Percentiles rank a stretch among this genome's conserved stretches.
Conservation (phyloP, 164 flowering plant genomes). For the Vitis riparia region DNA sequence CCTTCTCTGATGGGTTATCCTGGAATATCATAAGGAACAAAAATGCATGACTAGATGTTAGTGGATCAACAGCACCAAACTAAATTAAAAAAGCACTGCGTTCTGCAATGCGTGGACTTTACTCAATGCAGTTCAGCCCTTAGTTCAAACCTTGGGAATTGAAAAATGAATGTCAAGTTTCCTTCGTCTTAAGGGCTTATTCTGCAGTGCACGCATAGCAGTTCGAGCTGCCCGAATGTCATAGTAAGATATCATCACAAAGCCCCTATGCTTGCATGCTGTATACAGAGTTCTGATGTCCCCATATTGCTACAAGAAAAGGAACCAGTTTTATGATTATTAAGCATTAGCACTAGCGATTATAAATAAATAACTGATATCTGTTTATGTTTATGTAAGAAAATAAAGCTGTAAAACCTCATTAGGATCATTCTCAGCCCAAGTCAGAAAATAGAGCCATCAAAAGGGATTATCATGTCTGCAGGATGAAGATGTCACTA, state of each 20-base stretch:
- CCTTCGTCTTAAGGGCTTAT: constrained; percentile 89
- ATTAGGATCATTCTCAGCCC: neutral
- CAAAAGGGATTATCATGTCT: too few species aligned
- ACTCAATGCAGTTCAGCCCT: neutral
- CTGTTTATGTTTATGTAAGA: neutral
- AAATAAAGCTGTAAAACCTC: neutral
- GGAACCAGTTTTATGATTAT: neutral
- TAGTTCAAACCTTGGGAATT: constrained; percentile 79
- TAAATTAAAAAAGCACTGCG: neutral
- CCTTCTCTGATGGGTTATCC: constrained; percentile 99
- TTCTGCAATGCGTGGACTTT: too few species aligned
- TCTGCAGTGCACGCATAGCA: constrained; percentile 95
- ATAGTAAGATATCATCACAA: constrained; percentile 78
- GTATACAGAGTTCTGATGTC: constrained; percentile 57
- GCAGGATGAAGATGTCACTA: too few species aligned
- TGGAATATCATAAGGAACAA: constrained; percentile 24
- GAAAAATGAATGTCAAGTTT: constrained; percentile 99
- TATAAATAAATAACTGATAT: neutral
- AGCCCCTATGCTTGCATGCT: constrained; percentile 61
- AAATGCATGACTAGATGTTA: neutral
- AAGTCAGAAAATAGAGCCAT: too few species aligned
- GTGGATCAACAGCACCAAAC: constrained; percentile 2
- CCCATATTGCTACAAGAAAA: constrained; percentile 45
- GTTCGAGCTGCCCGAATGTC: constrained; percentile 94
- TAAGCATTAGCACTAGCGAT: neutral